These are phyloP conservation scores for Scutellaria baicalensis DNA, from an alignment of 257 asterid species.

Conservation along the genomic window DNA sequence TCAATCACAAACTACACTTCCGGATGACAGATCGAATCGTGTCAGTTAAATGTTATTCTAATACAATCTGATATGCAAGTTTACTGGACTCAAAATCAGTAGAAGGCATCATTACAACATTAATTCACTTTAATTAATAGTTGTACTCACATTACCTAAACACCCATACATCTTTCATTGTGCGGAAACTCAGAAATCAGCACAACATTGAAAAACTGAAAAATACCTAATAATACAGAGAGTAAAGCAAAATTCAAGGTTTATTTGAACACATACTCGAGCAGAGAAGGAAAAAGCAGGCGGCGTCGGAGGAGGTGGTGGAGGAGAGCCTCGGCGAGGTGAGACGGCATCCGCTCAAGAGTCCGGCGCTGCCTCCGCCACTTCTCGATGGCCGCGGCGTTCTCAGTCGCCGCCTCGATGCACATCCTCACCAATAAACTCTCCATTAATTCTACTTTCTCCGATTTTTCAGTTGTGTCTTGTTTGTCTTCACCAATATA, in stretches of 20 bases:
- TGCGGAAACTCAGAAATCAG: constrained; percentile 2
- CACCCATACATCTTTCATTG: neutral
- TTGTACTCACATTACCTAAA: neutral
- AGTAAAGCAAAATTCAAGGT: neutral
- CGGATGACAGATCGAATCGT: neutral
- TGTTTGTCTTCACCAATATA: neutral
- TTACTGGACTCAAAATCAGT: neutral
- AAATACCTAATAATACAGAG: neutral
- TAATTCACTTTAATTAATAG: neutral
- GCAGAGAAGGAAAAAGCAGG: constrained; percentile 74
- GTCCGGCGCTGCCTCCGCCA: constrained; percentile 96
- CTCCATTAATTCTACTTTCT: constrained; percentile 21
- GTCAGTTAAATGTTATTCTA: neutral
- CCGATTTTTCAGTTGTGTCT: neutral
- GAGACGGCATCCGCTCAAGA: constrained; percentile 71
- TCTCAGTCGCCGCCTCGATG: constrained; percentile 69
- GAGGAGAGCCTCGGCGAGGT: constrained; percentile 66
- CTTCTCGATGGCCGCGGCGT: constrained; percentile 53
- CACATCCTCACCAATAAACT: constrained; percentile 59
- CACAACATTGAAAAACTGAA: neutral
- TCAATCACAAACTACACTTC: neutral
- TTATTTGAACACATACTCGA: constrained; percentile 47
- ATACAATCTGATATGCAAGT: neutral
- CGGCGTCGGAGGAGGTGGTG: constrained; percentile 70
- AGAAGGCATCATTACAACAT: neutral